A percentile compares a stretch with the other conserved stretches of the same genome.
Conservation (phyloP, 768 basidiomycete genomes). For the Boletellus emodensis region DNA sequence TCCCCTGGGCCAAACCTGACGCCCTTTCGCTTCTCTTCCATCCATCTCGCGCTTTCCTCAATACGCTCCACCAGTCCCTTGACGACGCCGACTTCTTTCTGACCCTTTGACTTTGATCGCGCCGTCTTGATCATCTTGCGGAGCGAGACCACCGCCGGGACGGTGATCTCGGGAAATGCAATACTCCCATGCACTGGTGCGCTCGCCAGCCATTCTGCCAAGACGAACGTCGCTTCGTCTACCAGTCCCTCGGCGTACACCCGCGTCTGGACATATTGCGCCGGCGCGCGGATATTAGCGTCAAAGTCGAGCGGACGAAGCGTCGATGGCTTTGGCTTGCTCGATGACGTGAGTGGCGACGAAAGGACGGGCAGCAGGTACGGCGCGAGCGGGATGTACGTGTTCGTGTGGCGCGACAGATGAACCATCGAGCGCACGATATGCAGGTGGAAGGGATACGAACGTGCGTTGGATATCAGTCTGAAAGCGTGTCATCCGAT, state of each 20-base stretch:
- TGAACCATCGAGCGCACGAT: constrained; percentile 84
- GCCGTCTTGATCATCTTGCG: constrained; percentile 68
- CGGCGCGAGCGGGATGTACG: constrained; percentile 84
- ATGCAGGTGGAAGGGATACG: constrained; percentile 93
- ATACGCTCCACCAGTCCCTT: constrained; percentile 83
- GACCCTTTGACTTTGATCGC: constrained; percentile 37
- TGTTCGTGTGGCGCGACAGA: constrained; percentile 76
- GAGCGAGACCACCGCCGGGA: constrained; percentile 72
- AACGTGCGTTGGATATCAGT: constrained; percentile 84
- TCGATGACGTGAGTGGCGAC: constrained; percentile 60
- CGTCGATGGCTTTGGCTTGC: constrained; percentile 79
- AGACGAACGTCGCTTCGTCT: constrained; percentile 75
- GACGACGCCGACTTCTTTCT: constrained; percentile 58
- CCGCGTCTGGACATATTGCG: constrained; percentile 83
- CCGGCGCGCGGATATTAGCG: constrained; percentile 79
- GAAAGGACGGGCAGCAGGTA: constrained; percentile 85
- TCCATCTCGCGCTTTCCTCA: constrained; percentile 80
- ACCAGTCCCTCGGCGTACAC: constrained; percentile 78
- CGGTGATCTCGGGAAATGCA: constrained; percentile 88
- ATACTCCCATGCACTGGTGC: constrained; percentile 73
- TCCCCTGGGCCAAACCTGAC: constrained; percentile 76
- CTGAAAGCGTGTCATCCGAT: constrained; percentile 38
- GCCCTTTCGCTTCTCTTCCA: constrained; percentile 62
- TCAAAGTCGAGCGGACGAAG: constrained; percentile 89
- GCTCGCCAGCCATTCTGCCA: constrained; percentile 80